phyloP scores from a whole-genome alignment of 2,329 filamentous ascomycete genomes.

The Sarocladium oryzae region DNA sequence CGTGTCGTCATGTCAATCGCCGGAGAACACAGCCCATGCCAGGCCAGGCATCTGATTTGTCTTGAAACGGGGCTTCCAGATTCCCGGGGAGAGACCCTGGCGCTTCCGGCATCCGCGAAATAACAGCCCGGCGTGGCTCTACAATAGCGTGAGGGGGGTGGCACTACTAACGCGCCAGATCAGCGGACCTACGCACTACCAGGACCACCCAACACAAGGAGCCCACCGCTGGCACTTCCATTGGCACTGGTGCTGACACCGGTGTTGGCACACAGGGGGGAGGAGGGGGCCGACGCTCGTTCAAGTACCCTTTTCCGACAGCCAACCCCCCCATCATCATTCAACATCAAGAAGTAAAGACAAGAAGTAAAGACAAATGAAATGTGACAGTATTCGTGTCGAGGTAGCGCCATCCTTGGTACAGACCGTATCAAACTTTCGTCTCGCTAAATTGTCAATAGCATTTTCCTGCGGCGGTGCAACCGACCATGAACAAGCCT shows the following conservation, averaged over 20 bases:
- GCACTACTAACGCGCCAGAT: not conserved
- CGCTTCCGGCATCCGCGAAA: conserved; percentile 8
- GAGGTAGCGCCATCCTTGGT: not conserved
- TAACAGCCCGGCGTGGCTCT: not conserved
- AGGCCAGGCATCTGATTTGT: not conserved
- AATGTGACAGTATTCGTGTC: not conserved
- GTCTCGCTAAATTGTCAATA: not conserved
- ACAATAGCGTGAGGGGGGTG: not conserved
- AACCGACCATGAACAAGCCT: too few relatives aligned
- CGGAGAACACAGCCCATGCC: conserved; percentile 4
- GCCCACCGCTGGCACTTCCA: not conserved
- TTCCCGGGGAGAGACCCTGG: conserved; percentile 8
- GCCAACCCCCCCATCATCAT: not conserved
- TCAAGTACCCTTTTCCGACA: not conserved
- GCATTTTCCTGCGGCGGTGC: not conserved
- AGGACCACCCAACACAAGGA: too few relatives aligned
- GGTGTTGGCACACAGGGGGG: not conserved
- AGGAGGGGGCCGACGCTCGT: not conserved
- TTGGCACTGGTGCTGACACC: not conserved
- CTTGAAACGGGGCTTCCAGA: not conserved
- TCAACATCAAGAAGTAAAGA: not conserved
- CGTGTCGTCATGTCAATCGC: conserved; percentile 6
- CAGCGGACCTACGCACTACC: not conserved
- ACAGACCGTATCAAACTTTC: not conserved
- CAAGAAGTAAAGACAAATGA: conserved; percentile 1